Evolutionary conservation across 1,284 basidiomycete genomes (phyloP), one percentile per base, ranked within the genome.

Genomic region (Omphalotus olearius): DNA sequence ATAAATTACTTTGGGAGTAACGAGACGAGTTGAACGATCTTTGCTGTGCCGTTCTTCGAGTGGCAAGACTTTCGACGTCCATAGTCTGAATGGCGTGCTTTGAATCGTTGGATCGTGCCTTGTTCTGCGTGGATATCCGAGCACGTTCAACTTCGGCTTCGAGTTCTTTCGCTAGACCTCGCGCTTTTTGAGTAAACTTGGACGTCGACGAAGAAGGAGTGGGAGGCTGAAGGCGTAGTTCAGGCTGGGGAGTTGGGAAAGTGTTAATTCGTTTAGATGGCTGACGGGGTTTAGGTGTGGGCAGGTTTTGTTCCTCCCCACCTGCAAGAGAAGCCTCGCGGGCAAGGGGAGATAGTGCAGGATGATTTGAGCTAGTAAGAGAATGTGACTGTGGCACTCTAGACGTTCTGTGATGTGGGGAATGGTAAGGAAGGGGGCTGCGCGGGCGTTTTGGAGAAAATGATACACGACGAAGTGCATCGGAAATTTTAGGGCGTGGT

Each of bases 391-490:
- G 52, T 53, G 41, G 58, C 52, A 47, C 56, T 52, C 52, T 54
- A 9, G 54, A 44, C 3, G 61, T 43, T 13, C 38, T 47, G 14
- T 58, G 57, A 42, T 56, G 59, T 47, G 55, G 58, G 52, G 58
- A 62, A 11, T 62, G 62, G 6, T 57, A 46, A n/a, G 62, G 57
- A 30, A 73, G 78, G 3, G 71, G 69, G 52, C 67, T 78, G 11
- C 82, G 78, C 0, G 85, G 87, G 10, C 85, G 77, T 61, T 83
- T 82, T 3, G 85, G 85, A 11, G 85, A 88, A 64, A 87, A 85
- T 0, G 80, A 75, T 35, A 82, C 75, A 25, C 78, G 77, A 18
- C 78, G 74, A 9, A 89, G 73, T 3, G 84, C 78, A 57, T 88
- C 85, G 1, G 82, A 73, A 23, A 89, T 72, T 60, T 79, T 84